A percentile compares a stretch with the other conserved stretches of the same genome.
These are phyloP conservation scores for Aeminium ludgeri DNA, from an alignment of 495 filamentous ascomycete species.

Conservation along the genomic window DNA sequence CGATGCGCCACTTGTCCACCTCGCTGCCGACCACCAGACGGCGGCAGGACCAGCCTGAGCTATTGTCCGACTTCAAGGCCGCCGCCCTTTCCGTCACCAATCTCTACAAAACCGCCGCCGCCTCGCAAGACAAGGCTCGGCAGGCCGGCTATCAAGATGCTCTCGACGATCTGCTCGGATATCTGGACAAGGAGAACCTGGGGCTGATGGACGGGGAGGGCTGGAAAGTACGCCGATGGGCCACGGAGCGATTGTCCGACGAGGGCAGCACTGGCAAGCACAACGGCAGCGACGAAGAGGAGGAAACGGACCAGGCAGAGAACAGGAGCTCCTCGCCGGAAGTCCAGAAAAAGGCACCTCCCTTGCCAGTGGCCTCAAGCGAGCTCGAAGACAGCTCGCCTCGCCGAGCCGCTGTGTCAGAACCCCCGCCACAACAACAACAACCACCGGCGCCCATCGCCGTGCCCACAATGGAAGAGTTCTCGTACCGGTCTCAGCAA, in stretches of 20 bases:
- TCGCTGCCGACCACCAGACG: conserved; percentile 30
- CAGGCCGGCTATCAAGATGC: conserved; percentile 83
- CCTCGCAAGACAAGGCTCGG: conserved; percentile 55
- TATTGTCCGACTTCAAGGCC: conserved; percentile 75
- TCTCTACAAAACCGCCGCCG: conserved; percentile 78
- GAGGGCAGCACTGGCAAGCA: conserved; percentile 39
- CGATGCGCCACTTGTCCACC: conserved; percentile 56
- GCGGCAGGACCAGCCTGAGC: conserved; percentile 32
- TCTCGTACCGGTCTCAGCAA: conserved; percentile 57
- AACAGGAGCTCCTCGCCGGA: conserved; percentile 41
- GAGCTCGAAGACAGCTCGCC: not conserved
- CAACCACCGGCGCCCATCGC: conserved; percentile 2
- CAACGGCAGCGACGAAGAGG: conserved; percentile 20
- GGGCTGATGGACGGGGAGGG: conserved; percentile 66
- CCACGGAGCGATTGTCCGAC: conserved; percentile 57
- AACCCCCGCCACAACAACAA: conserved; percentile 2
- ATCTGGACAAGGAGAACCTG: conserved; percentile 66
- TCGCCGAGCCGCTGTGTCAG: not conserved
- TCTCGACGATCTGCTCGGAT: conserved; percentile 69
- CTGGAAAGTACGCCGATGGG: conserved; percentile 69
- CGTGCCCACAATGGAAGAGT: conserved; percentile 21
- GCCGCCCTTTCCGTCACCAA: conserved; percentile 91
- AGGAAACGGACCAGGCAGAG: not conserved
- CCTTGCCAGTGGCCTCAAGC: conserved; percentile 21
- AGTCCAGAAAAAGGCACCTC: conserved; percentile 34